Percentiles rank a stretch among this genome's conserved stretches.
Conservation (phyloP, 1,139 yeast species). For the Saccharomyces hybrid region DNA sequence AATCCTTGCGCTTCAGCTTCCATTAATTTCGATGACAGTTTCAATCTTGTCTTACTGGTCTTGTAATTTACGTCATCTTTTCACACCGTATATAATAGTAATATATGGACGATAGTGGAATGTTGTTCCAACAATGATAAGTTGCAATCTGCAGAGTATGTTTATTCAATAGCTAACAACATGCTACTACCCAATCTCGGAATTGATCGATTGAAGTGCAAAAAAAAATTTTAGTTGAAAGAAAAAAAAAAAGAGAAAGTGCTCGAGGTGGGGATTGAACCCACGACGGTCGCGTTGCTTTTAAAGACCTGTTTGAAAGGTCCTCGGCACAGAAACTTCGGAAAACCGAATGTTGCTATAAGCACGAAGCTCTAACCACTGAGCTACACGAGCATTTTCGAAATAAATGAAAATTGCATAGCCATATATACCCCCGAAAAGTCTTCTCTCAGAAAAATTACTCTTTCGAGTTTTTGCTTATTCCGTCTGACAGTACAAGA, state of each 20-base stretch:
- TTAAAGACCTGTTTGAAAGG: slow-evolving; percentile 6
- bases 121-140: no score
- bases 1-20: no score
- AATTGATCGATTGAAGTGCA: neutral
- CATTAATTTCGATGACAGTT: no score
- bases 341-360: slow-evolving; percentile 35
- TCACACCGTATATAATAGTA: no score
- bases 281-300: slow-evolving; percentile 48
- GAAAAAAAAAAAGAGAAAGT: slow-evolving; percentile 31
- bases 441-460: neutral
- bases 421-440: neutral
- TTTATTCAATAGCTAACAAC: neutral
- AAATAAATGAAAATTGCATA: neutral
- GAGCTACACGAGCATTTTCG: slow-evolving; percentile 43
- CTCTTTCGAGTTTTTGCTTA: neutral
- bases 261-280: slow-evolving; percentile 48
- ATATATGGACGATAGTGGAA: no score
- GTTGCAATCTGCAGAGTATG: neutral
- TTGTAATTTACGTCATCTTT: no score
- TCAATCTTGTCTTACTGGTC: no score
- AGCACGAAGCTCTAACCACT: slow-evolving; percentile 49
- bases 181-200: neutral
- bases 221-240: neutral
- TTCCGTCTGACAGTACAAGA: neutral
- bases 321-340: slow-evolving; percentile 5